These are phyloP conservation scores for Pseudocercospora crystallina DNA, from an alignment of 2,329 filamentous ascomycete species.

Conservation along the genomic window DNA sequence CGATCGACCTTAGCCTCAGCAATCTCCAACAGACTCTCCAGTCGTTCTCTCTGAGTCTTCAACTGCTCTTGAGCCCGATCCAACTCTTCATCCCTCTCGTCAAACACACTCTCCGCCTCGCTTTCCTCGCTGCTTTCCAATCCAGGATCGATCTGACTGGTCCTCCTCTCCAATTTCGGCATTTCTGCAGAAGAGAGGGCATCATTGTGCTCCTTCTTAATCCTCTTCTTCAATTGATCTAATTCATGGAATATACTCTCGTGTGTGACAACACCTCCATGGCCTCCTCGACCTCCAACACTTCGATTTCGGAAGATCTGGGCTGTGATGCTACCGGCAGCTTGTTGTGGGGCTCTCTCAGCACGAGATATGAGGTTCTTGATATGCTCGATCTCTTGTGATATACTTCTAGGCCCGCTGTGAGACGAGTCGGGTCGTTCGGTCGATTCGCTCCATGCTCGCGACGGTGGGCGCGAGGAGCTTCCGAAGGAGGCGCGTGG, in stretches of 20 bases:
- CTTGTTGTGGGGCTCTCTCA: constrained; percentile 16
- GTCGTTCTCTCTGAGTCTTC: constrained; percentile 24
- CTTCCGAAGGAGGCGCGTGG: constrained; percentile 8
- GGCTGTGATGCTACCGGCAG: constrained; percentile 27
- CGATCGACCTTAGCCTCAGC: constrained; percentile 36
- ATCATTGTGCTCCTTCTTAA: constrained; percentile 27
- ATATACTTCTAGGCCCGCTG: constrained; percentile 16
- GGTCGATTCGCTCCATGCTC: constrained; percentile 19
- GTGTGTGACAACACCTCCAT: constrained; percentile 12
- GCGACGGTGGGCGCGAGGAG: constrained; percentile 11
- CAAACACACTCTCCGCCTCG: constrained; percentile 30
- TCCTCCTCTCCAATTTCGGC: constrained; percentile 10
- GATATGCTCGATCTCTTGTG: constrained; percentile 31
- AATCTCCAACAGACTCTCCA: constrained; percentile 34
- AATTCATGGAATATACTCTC: constrained; percentile 30
- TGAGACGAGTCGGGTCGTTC: constrained; percentile 13
- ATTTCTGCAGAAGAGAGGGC: constrained; percentile 1
- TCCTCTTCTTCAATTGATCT: constrained; percentile 32
- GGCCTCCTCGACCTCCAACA: not conserved
- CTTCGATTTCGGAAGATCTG: constrained; percentile 27
- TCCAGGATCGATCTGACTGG: constrained; percentile 21
- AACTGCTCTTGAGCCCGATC: constrained; percentile 29
- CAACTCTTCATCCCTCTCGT: constrained; percentile 35
- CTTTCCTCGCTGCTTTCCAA: constrained; percentile 24
- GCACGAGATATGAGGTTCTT: constrained; percentile 27